Evolutionary conservation across 345 rosid species (phyloP), one percentile per base, ranked within the genome.

Genomic region (Carallia pectinifolia): DNA sequence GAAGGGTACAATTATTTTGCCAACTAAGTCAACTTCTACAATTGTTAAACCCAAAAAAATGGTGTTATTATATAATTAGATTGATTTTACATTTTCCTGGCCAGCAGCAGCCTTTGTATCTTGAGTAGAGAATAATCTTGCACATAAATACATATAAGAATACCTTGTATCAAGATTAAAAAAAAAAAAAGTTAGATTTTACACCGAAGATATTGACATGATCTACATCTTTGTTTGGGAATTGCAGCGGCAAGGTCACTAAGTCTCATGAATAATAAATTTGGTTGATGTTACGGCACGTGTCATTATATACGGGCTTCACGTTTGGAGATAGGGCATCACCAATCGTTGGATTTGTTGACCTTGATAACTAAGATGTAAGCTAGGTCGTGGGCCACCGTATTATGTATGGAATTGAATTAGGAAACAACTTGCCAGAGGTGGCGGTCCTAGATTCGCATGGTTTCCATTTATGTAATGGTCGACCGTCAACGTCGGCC

Each of bases 401-500:
- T 9, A 2, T n/a, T 6, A 6, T 37, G 2, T 0, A 4, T 53
- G 23, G n/a, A 18, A 17, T 17, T 50, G n/a, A 9, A 31, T 13
- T 0, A 44, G 7, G 12, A 2, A 23, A 27, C 44, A 6, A 40
- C 17, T 7, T 4, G 60, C 36, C 19, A 53, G 30, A 53, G 61
- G 23, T 23, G 7, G 53, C 15, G 68, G 71, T 17, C 30, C 19
- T 29, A 27, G 6, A 7, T 2, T 4, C 54, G 1, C 1, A 19
- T 33, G 4, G 13, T n/a, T 60, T 55, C 78, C 69, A 40, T 58
- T 27, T 29, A 33, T 2, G 76, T 23, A 18, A 31, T 15, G 1
- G 80, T 73, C 75, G 73, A 73, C 74, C 60, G 80, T 73, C 75
- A 76, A 73, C 74, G 64, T 40, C 65, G 66, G 61, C 58, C 59